A percentile compares a stretch with the other conserved stretches of the same genome.
These are phyloP conservation scores for Cardamine chenopodiifolia DNA, from an alignment of 345 rosid genomes.

Conservation along the genomic window DNA sequence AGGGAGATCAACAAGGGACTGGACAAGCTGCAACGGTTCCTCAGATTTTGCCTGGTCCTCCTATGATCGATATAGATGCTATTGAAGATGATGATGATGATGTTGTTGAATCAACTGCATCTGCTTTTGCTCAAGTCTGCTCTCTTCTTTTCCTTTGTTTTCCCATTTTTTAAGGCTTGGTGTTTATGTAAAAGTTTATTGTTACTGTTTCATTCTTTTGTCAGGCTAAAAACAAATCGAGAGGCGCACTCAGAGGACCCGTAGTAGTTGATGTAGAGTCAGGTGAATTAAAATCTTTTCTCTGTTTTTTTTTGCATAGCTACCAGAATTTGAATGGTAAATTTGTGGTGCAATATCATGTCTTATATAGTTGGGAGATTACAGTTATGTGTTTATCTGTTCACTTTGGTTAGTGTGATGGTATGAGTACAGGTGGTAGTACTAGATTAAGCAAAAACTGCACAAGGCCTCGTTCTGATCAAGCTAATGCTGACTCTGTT, in stretches of 20 bases:
- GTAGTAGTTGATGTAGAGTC: constrained; percentile 68
- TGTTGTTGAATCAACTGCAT: constrained; percentile 71
- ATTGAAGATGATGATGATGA: constrained; percentile 94
- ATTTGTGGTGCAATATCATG: not conserved
- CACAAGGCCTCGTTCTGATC: constrained; percentile 24
- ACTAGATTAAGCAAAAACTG: not conserved
- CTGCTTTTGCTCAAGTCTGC: constrained; percentile 74
- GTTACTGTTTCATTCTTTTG: constrained; percentile 29
- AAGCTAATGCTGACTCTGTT: constrained; percentile 20
- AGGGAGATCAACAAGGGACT: constrained; percentile 30
- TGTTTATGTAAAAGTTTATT: constrained; percentile 16
- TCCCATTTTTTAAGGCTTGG: not conserved
- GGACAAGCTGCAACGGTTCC: constrained; percentile 11
- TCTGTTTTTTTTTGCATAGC: not conserved
- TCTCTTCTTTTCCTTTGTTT: not conserved
- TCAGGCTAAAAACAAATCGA: constrained; percentile 79
- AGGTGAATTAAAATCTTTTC: constrained; percentile 46
- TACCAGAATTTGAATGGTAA: not conserved
- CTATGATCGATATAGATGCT: constrained; percentile 48
- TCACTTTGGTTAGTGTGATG: constrained; percentile 28
- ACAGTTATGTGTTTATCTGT: not conserved
- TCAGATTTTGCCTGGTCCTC: constrained; percentile 36
- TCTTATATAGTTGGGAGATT: not conserved
- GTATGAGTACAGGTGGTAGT: constrained; percentile 24
- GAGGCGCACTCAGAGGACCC: constrained; percentile 48